Conservation (phyloP, 2,329 filamentous ascomycete species). For the Talaromyces sp. region DNA sequence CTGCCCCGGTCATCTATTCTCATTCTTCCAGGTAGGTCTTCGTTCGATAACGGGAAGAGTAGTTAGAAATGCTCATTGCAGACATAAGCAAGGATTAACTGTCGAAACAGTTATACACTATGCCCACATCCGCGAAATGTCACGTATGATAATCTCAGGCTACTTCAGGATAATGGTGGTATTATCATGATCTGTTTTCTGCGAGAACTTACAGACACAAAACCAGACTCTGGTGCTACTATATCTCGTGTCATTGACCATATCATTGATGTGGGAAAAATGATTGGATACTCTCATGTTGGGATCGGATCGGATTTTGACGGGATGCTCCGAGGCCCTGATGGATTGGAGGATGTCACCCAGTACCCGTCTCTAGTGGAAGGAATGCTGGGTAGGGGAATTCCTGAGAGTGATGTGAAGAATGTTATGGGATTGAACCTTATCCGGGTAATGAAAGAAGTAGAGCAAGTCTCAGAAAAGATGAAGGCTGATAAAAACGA, state of each 20-base stretch:
- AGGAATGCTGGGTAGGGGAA: background rate
- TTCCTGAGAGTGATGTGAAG: background rate
- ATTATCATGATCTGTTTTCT: no score
- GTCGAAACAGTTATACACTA: no score
- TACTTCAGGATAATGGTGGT: no score
- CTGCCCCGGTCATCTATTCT: no score
- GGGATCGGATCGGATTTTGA: conserved; percentile 41
- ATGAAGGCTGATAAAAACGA: background rate
- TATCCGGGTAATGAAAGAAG: background rate
- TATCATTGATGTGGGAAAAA: conserved; percentile 36
- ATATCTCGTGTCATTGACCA: conserved; percentile 42
- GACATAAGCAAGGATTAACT: no score
- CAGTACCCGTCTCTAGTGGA: background rate
- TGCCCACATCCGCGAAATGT: no score
- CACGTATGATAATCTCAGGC: no score
- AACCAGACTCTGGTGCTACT: no score
- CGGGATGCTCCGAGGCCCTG: conserved; percentile 21
- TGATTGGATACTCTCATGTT: conserved; percentile 38
- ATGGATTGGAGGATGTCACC: background rate
- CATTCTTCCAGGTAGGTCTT: no score
- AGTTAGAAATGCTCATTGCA: no score
- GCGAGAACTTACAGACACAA: no score
- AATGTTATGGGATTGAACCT: background rate
- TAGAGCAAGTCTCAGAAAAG: background rate
- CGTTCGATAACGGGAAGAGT: no score